Evolutionary conservation across 768 basidiomycete genomes (phyloP), one percentile per base, ranked within the genome.

Genomic region (Termitomyces sp.): DNA sequence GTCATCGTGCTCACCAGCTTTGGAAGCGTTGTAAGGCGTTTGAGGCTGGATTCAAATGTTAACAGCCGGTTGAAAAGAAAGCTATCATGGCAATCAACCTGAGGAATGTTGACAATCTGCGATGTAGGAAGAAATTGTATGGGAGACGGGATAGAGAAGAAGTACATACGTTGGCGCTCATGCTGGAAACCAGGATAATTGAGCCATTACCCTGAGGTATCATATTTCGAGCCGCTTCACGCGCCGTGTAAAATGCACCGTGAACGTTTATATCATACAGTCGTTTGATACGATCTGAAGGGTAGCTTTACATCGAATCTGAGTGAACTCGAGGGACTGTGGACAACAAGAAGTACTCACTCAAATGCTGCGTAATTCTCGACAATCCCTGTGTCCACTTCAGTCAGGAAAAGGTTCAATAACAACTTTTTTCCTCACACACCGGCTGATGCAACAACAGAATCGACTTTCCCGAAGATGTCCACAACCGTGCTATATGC

Each of bases 1-100:
- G 9, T 8, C 32, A 10, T 17, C 7, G 25, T 25, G 53, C 78
- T 65, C 64, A 86, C 88, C 92, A 35, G 92, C 92, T 77, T 95
- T 98, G 19, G 94, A 95, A 9, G 92, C 90, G 71, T 98, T 98
- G 71, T 98, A 98, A 0, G 95, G 94, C 4, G 92, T 90, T 79
- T 98, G 96, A 41, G 82, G 83, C 83, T 92, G 69, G 56, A 35
- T 35, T 32, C 31, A 41, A 19, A 29, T 14, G 6, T 59, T 21
- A 57, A 45, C 23, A 32, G 25, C 6, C 38, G 34, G 38, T 5
- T 29, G 53, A 19, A 35, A 19, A 38, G 31, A 54, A n/a, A 48
- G 19, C 45, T 25, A 41, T 8, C 1, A 50, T 56, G 68, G 4
- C 34, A 58, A 87, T 29, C 11, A 11, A 53, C 87, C 79, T 93